Conservation (phyloP, 2,329 filamentous ascomycete species). For the Clonostachys chloroleuca region DNA sequence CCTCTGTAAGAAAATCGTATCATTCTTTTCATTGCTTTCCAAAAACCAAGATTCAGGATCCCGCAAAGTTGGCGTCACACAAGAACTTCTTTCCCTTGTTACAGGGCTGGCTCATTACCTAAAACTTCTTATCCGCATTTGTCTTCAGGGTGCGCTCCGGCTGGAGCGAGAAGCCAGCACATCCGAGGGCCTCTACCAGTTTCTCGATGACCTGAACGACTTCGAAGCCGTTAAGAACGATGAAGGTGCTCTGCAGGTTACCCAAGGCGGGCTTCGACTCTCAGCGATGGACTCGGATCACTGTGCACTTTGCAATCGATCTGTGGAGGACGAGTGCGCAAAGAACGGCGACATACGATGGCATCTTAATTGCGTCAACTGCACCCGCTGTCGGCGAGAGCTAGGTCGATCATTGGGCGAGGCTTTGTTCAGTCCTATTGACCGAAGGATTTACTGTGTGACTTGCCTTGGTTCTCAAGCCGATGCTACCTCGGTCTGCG, state of each 20-base stretch:
- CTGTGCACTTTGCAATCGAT: constrained; percentile 74
- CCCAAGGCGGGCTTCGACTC: constrained; percentile 59
- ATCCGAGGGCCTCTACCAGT: constrained; percentile 72
- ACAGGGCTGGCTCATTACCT: constrained; percentile 96
- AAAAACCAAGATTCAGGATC: constrained; percentile 92
- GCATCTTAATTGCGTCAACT: constrained; percentile 80
- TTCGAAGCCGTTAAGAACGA: constrained; percentile 74
- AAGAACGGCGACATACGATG: constrained; percentile 72
- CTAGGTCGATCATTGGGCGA: constrained; percentile 65
- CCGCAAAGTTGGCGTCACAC: constrained; percentile 89
- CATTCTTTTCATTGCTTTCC: constrained; percentile 91
- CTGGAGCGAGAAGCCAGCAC: constrained; percentile 79
- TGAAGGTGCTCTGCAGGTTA: constrained; percentile 64
- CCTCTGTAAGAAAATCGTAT: constrained; percentile 98
- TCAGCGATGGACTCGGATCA: constrained; percentile 79
- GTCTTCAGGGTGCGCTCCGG: constrained; percentile 86
- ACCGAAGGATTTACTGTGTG: constrained; percentile 67
- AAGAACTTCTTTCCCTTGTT: constrained; percentile 95
- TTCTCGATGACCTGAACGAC: constrained; percentile 78
- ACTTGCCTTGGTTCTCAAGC: constrained; percentile 57
- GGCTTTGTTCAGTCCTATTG: constrained; percentile 64
- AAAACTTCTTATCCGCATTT: constrained; percentile 95
- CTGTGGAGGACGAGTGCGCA: constrained; percentile 92
- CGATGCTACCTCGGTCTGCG: constrained; percentile 53
- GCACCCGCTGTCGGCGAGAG: constrained; percentile 60